A percentile compares a stretch with the other conserved stretches of the same genome.
These are phyloP conservation scores for Peziza echinospora DNA, from an alignment of 495 filamentous ascomycete genomes.

Conservation along the genomic window DNA sequence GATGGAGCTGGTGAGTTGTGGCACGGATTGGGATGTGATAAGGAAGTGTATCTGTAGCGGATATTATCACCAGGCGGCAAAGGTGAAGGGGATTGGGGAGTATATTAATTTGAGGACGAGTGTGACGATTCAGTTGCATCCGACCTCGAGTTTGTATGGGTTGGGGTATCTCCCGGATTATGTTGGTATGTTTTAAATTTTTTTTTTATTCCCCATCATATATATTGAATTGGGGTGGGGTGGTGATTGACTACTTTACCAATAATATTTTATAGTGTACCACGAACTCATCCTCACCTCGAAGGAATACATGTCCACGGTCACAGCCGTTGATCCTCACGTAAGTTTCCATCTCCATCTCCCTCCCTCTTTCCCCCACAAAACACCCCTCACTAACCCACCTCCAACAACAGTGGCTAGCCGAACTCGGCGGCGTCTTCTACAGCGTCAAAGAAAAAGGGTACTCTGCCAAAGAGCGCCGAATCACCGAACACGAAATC, in stretches of 20 bases:
- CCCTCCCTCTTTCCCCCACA: conserved; percentile 8
- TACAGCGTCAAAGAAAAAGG: conserved; percentile 97
- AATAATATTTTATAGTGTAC: conserved; percentile 34
- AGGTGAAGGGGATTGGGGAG: conserved; percentile 88
- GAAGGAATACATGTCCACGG: conserved; percentile 97
- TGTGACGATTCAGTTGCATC: conserved; percentile 82
- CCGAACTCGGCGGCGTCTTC: conserved; percentile 95
- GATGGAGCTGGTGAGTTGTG: conserved; percentile 70
- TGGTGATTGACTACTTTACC: no score
- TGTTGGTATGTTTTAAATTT: conserved; percentile 28
- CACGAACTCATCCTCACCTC: conserved; percentile 93
- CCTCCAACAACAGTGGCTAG: no score
- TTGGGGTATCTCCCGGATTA: conserved; percentile 88
- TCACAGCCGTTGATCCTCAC: conserved; percentile 89
- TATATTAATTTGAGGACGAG: conserved; percentile 91
- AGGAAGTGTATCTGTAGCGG: conserved; percentile 93
- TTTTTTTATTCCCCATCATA: no score
- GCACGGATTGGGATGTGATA: conserved; percentile 90
- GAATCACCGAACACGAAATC: conserved; percentile 83
- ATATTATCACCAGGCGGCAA: conserved; percentile 96
- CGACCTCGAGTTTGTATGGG: conserved; percentile 79
- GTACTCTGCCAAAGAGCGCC: conserved; percentile 71
- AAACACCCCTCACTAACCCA: no score
- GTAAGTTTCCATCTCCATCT: conserved; percentile 27
- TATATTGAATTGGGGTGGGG: no score